These are phyloP conservation scores for Phytophthora litchii DNA, from an alignment of 352 stramenopile species.

Conservation along the genomic window DNA sequence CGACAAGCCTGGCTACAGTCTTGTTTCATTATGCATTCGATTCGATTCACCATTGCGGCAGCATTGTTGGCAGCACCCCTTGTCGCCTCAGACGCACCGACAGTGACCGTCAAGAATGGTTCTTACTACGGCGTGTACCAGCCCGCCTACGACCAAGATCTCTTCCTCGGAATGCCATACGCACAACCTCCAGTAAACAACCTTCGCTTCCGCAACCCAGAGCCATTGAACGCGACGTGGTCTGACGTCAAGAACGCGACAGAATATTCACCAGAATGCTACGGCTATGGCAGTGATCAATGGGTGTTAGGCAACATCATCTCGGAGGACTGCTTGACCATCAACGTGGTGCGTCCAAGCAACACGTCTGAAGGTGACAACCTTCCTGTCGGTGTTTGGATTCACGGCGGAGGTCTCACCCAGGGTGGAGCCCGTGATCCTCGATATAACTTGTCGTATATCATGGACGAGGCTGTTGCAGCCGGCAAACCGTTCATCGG, in stretches of 20 bases:
- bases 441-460: conserved; percentile 42
- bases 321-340: conserved; percentile 85
- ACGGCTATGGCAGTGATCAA: conserved; percentile 33
- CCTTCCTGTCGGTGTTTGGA: conserved; percentile 34
- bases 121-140: conserved; percentile 32
- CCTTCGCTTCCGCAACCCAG: conserved; percentile 32
- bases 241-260: conserved; percentile 30
- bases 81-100: conserved; percentile 12
- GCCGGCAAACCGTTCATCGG: conserved; percentile 38
- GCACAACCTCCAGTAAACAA: conserved; percentile 31
- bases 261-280: conserved; percentile 50
- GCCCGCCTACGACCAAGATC: conserved; percentile 27
- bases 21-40: too few species aligned
- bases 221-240: conserved; percentile 30
- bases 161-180: conserved; percentile 41
- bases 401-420: conserved; percentile 29
- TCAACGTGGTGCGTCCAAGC: conserved; percentile 76
- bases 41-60: too few species aligned
- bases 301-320: conserved; percentile 27
- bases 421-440: conserved; percentile 30
- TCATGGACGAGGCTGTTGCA: conserved; percentile 25
- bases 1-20: too few species aligned
- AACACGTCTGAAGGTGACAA: conserved; percentile 17
- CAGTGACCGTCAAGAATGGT: conserved; percentile 26
- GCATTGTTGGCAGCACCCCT: conserved; percentile 1